phyloP scores from a whole-genome alignment of 1,284 basidiomycete genomes.

The Cutaneotrichosporon sp. region DNA sequence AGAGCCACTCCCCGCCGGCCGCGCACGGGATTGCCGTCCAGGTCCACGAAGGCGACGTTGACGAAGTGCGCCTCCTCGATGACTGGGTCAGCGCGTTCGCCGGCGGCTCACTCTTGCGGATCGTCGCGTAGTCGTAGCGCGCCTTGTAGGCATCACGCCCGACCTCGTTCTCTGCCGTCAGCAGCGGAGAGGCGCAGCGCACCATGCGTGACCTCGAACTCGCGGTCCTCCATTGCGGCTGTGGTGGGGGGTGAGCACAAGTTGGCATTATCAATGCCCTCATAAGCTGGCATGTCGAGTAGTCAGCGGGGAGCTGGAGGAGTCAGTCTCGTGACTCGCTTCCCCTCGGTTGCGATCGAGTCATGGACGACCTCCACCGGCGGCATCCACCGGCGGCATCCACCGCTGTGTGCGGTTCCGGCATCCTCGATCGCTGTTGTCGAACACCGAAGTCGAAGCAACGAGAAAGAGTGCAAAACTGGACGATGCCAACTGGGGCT shows the following conservation, averaged over 20 bases:
- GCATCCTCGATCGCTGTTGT: too few species aligned
- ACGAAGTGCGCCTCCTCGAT: conserved; percentile 20
- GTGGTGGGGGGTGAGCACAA: not conserved
- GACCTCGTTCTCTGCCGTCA: conserved; percentile 18
- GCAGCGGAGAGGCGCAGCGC: not conserved
- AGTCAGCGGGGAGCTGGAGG: not conserved
- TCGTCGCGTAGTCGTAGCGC: conserved; percentile 13
- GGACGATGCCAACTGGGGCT: too few species aligned
- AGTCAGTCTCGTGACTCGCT: too few species aligned
- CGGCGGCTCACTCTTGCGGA: conserved; percentile 11
- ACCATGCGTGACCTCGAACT: conserved; percentile 2
- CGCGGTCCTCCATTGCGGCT: not conserved
- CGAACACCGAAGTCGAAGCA: too few species aligned
- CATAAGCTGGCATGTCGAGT: too few species aligned
- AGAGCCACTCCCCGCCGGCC: too few species aligned
- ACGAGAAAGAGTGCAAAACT: too few species aligned
- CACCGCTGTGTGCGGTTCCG: too few species aligned
- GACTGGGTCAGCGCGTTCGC: conserved; percentile 11
- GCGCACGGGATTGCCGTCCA: conserved; percentile 17
- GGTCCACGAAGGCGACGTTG: conserved; percentile 23
- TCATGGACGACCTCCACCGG: too few species aligned
- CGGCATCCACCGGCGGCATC: too few species aligned
- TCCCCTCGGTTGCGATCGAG: too few species aligned
- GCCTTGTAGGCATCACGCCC: conserved; percentile 14
- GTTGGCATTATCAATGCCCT: too few species aligned